Conservation (phyloP, 371 early-diverging fungal species). For the Rhizomucor pusillus region DNA sequence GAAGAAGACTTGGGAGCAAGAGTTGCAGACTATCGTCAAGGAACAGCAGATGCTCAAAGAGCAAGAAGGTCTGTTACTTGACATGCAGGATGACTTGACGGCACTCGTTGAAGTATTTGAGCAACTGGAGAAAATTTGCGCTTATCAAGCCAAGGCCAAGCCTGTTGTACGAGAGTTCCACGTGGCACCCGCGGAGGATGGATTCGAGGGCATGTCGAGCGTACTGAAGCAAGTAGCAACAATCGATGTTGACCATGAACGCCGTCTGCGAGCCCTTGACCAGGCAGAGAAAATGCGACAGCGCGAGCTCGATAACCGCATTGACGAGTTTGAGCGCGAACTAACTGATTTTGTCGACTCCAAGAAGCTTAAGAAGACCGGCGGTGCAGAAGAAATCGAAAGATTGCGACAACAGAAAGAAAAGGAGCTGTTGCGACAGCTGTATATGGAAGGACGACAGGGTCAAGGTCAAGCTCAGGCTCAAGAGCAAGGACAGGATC, state of each 20-base stretch:
- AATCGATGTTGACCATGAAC: constrained; percentile 65
- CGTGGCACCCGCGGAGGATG: constrained; percentile 63
- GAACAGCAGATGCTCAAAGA: constrained; percentile 82
- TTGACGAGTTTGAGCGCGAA: constrained; percentile 76
- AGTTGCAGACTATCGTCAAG: constrained; percentile 76
- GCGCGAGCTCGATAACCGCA: constrained; percentile 60
- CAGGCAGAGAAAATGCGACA: constrained; percentile 64
- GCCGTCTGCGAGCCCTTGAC: constrained; percentile 66
- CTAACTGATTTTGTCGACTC: constrained; percentile 62
- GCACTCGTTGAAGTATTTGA: constrained; percentile 62
- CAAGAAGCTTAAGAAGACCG: constrained; percentile 70
- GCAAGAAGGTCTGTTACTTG: constrained; percentile 68
- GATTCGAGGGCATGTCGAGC: constrained; percentile 55
- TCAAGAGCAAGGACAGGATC: too few relatives aligned
- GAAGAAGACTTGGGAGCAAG: constrained; percentile 85
- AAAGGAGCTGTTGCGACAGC: constrained; percentile 49
- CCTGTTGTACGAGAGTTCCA: constrained; percentile 52
- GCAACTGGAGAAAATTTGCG: constrained; percentile 66
- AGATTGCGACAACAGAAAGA: constrained; percentile 64
- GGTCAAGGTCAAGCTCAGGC: too few relatives aligned
- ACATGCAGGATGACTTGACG: constrained; percentile 67
- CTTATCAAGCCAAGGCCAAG: constrained; percentile 47
- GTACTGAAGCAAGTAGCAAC: constrained; percentile 68
- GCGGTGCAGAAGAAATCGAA: constrained; percentile 72
- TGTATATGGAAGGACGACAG: constrained; percentile 4